Evolutionary conservation across 2,329 filamentous ascomycete species (phyloP), one percentile per base, ranked within the genome.

Genomic region (Pseudogymnoascus sp.): DNA sequence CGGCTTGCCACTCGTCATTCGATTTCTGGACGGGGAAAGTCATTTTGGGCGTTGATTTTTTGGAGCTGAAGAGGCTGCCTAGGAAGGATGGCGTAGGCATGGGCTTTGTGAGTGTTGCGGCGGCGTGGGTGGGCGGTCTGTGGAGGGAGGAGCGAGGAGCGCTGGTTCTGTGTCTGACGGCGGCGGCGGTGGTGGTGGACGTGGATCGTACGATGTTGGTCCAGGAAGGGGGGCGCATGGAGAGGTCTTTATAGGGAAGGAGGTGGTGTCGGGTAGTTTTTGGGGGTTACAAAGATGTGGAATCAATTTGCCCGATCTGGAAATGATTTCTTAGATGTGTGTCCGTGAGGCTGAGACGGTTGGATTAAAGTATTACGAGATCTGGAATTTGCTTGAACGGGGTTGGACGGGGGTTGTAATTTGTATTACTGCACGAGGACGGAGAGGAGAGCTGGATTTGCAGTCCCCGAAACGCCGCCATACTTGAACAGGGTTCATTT

Each of bases 1-100:
- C 84, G 7, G 93, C 90, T 68, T 87, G 88, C 95, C 95, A 99
- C 78, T 97, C 92, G 63, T 90, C 85, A 21, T 92, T 83, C 40
- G 80, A 84, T 76, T 92, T 90, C 75, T 95, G 78, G 61, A 95
- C 85, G n/a, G 95, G 91, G 70, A 88, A 93, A 46, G 85, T 83
- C 81, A 89, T 90, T 62, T 83, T 83, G 67, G 77, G 79, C 61
- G 80, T 79, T 63, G 79, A 76, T 23, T 81, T 79, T 44, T 77
- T 79, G 46, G 78, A 74, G 61, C 83, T 87, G 71, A 96, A 96
- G 1, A 96, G 78, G 63, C 88, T 85, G 69, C 89, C 82, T 38
- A 96, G 72, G 69, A 96, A 90, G 1, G 92, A 89, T 71, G 96
- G 88, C 1, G 83, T 83, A 62, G 90, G 87, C 85, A 93, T 91